Evolutionary conservation across 2,329 filamentous ascomycete species (phyloP), one percentile per base, ranked within the genome.

Genomic region (Emmonsia crescens): DNA sequence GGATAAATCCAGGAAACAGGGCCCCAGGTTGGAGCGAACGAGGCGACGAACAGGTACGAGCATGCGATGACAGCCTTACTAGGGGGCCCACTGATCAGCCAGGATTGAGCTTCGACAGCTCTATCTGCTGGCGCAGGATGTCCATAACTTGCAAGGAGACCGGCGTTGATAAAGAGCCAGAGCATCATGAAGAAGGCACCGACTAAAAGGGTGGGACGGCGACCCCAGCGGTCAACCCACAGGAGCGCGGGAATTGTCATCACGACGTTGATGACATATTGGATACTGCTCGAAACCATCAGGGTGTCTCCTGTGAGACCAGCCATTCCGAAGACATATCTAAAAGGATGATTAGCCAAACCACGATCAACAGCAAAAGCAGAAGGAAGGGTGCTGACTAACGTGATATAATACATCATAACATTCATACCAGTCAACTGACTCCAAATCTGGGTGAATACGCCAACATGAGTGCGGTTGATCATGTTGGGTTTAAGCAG

Each of bases 371-470:
- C 46, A 27, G 1, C 49, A 33, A 24, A 5, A 40, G n/a, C 12
- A 24, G n/a, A 1, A 36, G 14, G 6, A 31, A 5, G 51, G 51
- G 16, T n/a, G 31, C 2, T 68, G 66, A 65, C 65, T 61, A 64
- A 70, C 56, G 79, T 80, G 65, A 88, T 86, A 68, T 88, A 88
- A 74, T 85, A 87, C 84, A 86, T 86, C 87, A 85, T 87, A 44
- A 84, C 86, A 68, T 89, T 90, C 87, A 89, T 89, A 21, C 88
- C 88, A 0, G 86, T 89, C 56, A 91, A 74, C 70, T 91, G 88
- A 12, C 82, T 85, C 88, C 88, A 89, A 68, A 91, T 86, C 74
- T 91, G 88, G 0, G 81, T 87, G 71, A 88, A 89, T 49, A 90
- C 69, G 64, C 86, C 88, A 65, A 89, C 86, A 66, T 86, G 78